These are phyloP conservation scores for Lablab purpureus DNA, from an alignment of 306 rosid species.

Conservation along the genomic window DNA sequence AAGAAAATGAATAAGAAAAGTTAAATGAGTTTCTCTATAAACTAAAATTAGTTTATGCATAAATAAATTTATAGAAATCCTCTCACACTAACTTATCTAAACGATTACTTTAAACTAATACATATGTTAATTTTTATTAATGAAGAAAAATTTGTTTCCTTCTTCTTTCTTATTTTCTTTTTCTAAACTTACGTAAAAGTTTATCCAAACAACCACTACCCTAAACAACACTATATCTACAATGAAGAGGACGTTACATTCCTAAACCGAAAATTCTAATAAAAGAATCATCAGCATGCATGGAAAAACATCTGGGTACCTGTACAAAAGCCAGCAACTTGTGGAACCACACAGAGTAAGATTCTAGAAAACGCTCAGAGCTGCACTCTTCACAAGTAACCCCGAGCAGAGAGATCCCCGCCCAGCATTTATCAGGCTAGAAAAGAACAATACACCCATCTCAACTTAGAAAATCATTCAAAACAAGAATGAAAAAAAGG, in stretches of 20 bases:
- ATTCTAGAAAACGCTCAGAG: slow-evolving; percentile 70
- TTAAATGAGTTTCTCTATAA: not conserved
- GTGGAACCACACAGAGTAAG: slow-evolving; percentile 75
- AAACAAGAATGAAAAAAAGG: not conserved
- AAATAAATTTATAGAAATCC: too few relatives aligned
- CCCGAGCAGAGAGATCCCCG: slow-evolving; percentile 83
- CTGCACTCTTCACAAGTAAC: slow-evolving; percentile 82
- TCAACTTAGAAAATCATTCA: slow-evolving; percentile 32
- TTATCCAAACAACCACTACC: not conserved
- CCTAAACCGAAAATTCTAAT: not conserved
- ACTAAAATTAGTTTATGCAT: too few relatives aligned
- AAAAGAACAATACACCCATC: slow-evolving; percentile 41
- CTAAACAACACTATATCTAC: slow-evolving; percentile 8
- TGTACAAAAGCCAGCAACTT: slow-evolving; percentile 69
- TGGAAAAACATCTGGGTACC: slow-evolving; percentile 53
- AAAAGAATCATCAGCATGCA: slow-evolving; percentile 7
- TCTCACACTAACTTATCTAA: too few relatives aligned
- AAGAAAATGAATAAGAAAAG: too few relatives aligned
- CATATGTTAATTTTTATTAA: too few relatives aligned
- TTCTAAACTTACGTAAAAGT: too few relatives aligned
- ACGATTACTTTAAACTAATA: too few relatives aligned
- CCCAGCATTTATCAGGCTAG: slow-evolving; percentile 97
- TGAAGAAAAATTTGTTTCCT: too few relatives aligned
- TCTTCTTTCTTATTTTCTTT: too few relatives aligned
- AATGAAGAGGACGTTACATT: slow-evolving; percentile 18